These are phyloP conservation scores for Theileria annulata DNA, from an alignment of 169 alveolate genomes.

Conservation along the genomic window DNA sequence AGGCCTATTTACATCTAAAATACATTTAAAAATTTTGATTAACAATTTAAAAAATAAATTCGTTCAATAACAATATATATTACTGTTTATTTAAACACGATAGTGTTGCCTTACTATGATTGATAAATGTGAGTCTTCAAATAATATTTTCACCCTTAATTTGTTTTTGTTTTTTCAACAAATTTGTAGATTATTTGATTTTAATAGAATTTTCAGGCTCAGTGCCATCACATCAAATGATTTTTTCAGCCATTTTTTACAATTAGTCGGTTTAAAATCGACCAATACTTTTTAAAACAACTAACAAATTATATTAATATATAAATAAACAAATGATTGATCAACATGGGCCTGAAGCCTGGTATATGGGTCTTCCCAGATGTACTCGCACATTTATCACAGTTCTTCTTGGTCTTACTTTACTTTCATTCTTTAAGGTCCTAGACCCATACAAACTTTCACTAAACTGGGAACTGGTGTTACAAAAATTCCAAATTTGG, in stretches of 20 bases:
- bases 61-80: no score
- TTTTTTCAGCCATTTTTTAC: neutral
- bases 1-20: neutral
- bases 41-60: neutral
- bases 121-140: neutral
- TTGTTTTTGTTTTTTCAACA: neutral
- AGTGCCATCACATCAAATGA: neutral
- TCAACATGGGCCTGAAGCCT: slow-evolving; percentile 78
- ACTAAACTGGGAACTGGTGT: slow-evolving; percentile 79
- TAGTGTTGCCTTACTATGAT: neutral
- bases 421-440: slow-evolving; percentile 71
- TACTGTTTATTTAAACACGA: neutral
- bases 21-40: neutral
- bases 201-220: neutral
- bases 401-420: slow-evolving; percentile 72
- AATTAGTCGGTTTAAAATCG: neutral
- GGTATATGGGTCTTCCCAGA: slow-evolving; percentile 83
- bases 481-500: slow-evolving; percentile 78
- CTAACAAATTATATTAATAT: no score
- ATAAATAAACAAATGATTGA: slow-evolving; percentile 36
- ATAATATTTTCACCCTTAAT: neutral
- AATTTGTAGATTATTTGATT: neutral
- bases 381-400: slow-evolving; percentile 82
- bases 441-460: slow-evolving; percentile 74
- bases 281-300: neutral